Evolutionary conservation across 2,329 filamentous ascomycete species (phyloP).

Genomic region (Calonectria naviculata): DNA sequence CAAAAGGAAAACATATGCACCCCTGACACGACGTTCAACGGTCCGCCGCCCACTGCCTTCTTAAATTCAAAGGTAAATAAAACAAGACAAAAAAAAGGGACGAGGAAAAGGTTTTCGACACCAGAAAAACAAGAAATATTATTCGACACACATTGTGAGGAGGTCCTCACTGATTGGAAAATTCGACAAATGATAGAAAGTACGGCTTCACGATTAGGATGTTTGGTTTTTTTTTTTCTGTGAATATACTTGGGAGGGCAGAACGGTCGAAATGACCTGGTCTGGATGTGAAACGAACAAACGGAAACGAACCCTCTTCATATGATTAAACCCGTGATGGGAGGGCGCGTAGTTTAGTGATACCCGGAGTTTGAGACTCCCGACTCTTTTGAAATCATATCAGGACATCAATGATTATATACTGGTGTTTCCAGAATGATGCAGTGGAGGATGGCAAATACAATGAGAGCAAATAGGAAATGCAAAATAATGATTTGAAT

Average conservation of each 20-base stretch:
- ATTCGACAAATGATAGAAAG: neutral
- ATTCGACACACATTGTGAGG: neutral
- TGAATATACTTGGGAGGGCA: neutral
- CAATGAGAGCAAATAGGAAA: neutral
- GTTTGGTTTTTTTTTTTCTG: neutral
- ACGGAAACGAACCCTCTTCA: neutral
- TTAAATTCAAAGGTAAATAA: neutral
- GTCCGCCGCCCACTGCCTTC: neutral
- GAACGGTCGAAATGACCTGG: neutral
- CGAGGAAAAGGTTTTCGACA: neutral
- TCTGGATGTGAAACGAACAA: neutral
- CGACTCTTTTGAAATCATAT: conserved; percentile 21
- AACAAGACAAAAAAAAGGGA: neutral
- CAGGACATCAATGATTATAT: neutral
- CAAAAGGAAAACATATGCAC: neutral
- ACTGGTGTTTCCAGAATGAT: neutral
- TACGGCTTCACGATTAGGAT: neutral
- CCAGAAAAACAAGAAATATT: neutral
- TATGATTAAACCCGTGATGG: conserved; percentile 7
- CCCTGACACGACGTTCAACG: neutral
- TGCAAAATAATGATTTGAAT: neutral
- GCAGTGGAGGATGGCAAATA: neutral
- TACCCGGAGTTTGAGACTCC: conserved; percentile 43
- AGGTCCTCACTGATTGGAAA: neutral
- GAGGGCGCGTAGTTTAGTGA: conserved; percentile 37